A percentile compares a stretch with the other conserved stretches of the same genome.
These are phyloP conservation scores for Ophiostoma populinum DNA, from an alignment of 2,329 filamentous ascomycete genomes.

Conservation along the genomic window DNA sequence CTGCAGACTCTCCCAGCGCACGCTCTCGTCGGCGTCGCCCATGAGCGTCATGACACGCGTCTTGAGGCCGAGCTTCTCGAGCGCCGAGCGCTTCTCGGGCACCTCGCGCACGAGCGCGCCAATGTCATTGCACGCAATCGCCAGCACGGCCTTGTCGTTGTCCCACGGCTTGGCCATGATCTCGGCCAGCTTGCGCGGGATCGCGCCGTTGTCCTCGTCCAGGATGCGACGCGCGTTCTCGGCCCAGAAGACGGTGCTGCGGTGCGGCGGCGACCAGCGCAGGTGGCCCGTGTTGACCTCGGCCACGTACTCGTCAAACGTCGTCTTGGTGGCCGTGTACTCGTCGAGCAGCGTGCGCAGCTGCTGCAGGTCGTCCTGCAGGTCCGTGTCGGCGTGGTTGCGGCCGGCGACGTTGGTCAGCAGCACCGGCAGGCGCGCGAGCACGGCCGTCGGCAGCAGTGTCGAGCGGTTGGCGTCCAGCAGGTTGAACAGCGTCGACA, in stretches of 20 bases:
- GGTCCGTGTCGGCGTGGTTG: slow-evolving; percentile 46
- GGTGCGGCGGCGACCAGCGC: slow-evolving; percentile 83
- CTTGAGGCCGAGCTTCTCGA: slow-evolving; percentile 78
- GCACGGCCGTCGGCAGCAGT: slow-evolving; percentile 66
- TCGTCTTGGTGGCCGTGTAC: slow-evolving; percentile 53
- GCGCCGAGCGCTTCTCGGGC: slow-evolving; percentile 60
- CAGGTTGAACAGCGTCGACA: slow-evolving; percentile 81
- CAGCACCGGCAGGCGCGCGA: slow-evolving; percentile 61
- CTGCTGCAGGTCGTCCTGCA: slow-evolving; percentile 42
- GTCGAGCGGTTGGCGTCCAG: slow-evolving; percentile 52
- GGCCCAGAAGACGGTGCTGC: slow-evolving; percentile 73
- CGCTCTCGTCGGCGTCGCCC: slow-evolving; percentile 72
- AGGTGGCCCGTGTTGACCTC: slow-evolving; percentile 77
- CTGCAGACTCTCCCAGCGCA: slow-evolving; percentile 82
- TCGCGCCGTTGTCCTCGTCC: slow-evolving; percentile 62
- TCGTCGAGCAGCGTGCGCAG: slow-evolving; percentile 48
- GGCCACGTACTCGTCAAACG: slow-evolving; percentile 77
- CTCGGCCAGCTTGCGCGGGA: slow-evolving; percentile 67
- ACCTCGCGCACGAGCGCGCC: slow-evolving; percentile 79
- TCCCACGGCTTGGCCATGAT: slow-evolving; percentile 59
- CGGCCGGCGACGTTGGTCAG: slow-evolving; percentile 44
- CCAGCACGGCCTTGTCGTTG: slow-evolving; percentile 75
- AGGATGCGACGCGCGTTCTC: slow-evolving; percentile 81
- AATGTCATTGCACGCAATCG: slow-evolving; percentile 85
- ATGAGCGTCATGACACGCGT: slow-evolving; percentile 83